A percentile compares a stretch with the other conserved stretches of the same genome.
Conservation (phyloP, 2,329 filamentous ascomycete species). For the Nannizziopsis arthrosporioides region DNA sequence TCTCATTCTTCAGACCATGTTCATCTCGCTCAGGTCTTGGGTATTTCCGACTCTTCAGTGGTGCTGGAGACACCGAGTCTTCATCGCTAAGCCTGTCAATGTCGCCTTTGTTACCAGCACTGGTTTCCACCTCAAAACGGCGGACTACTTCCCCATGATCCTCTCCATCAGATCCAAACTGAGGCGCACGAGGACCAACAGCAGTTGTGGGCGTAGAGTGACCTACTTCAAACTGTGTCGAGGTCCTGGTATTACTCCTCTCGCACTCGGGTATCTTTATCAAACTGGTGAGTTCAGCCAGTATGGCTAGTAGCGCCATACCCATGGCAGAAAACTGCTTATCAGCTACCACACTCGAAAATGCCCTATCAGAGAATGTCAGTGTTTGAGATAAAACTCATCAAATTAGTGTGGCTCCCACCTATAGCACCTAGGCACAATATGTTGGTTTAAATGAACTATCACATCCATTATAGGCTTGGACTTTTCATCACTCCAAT, state of each 20-base stretch:
- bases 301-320: slow-evolving; percentile 52
- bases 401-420: slow-evolving; percentile 19
- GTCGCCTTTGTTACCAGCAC: background rate
- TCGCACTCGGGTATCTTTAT: background rate
- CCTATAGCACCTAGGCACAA: slow-evolving; percentile 35
- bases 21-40: no score
- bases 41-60: no score
- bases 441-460: slow-evolving; percentile 22
- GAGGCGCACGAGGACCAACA: background rate
- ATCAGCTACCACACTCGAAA: slow-evolving; percentile 59
- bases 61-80: no score
- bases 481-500: slow-evolving; percentile 37
- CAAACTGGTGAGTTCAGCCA: slow-evolving; percentile 46
- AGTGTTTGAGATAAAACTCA: background rate
- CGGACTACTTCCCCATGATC: slow-evolving; percentile 11
- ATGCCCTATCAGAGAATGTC: slow-evolving; percentile 30
- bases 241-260: background rate
- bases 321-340: slow-evolving; percentile 62
- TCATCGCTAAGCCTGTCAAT: no score
- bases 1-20: no score
- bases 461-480: slow-evolving; percentile 14
- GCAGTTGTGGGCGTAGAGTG: background rate
- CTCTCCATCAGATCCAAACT: background rate
- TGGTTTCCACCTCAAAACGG: background rate
- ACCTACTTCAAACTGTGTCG: background rate